Conservation (phyloP, 2,329 filamentous ascomycete species). For the Botrytis fabae region DNA sequence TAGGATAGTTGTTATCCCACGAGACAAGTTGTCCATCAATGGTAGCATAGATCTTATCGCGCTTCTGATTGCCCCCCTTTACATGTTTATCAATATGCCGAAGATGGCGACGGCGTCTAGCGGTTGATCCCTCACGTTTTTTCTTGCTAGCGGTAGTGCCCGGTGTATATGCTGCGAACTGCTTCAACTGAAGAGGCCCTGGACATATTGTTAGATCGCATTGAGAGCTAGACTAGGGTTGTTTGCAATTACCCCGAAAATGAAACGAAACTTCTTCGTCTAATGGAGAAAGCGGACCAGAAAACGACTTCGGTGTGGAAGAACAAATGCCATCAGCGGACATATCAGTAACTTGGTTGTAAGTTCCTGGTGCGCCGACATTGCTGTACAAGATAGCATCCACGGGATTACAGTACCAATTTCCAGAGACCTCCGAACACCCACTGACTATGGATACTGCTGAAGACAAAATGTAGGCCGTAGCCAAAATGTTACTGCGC, state of each 20-base stretch:
- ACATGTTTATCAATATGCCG: constrained; percentile 39
- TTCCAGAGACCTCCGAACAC: constrained; percentile 45
- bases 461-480: constrained; percentile 2
- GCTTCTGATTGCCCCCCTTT: constrained; percentile 38
- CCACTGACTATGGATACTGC: constrained; percentile 6
- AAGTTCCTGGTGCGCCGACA: constrained; percentile 60
- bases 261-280: constrained; percentile 61
- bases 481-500: constrained; percentile 17
- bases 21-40: constrained; percentile 34
- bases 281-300: constrained; percentile 64
- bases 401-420: constrained; percentile 67
- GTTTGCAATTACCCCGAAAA: constrained; percentile 19
- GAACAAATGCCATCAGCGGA: constrained; percentile 55
- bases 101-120: constrained; percentile 30
- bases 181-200: constrained; percentile 65
- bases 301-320: constrained; percentile 53
- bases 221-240: neutral
- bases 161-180: constrained; percentile 69
- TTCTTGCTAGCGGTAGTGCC: constrained; percentile 37
- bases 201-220: neutral
- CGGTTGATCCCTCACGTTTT: constrained; percentile 43
- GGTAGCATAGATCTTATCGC: constrained; percentile 43
- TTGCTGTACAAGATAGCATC: constrained; percentile 66
- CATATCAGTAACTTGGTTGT: constrained; percentile 65
- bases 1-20: constrained; percentile 32